A percentile compares a stretch with the other conserved stretches of the same genome.
Conservation (phyloP, 768 basidiomycete species). For the Phanerochaete sordida region DNA sequence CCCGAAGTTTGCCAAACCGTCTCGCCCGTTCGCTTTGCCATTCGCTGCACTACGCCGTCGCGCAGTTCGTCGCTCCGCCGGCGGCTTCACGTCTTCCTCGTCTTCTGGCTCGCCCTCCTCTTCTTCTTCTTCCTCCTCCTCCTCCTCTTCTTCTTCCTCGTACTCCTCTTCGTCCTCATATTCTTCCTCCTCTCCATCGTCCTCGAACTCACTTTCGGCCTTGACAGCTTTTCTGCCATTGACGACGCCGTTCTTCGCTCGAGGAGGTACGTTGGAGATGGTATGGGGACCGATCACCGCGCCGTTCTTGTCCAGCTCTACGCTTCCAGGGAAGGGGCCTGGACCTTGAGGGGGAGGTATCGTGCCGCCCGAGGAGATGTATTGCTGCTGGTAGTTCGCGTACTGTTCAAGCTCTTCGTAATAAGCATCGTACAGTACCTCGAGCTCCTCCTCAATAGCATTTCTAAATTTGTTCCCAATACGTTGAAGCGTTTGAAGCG, state of each 20-base stretch:
- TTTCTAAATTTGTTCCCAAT: slow-evolving; percentile 47
- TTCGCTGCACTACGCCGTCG: slow-evolving; percentile 32
- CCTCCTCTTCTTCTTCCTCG: slow-evolving; percentile 66
- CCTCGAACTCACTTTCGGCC: slow-evolving; percentile 63
- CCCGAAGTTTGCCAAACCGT: slow-evolving; percentile 78
- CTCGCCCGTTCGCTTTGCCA: slow-evolving; percentile 48
- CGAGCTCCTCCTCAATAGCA: slow-evolving; percentile 99
- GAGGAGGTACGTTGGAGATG: slow-evolving; percentile 20
- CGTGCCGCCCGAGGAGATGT: slow-evolving; percentile 85
- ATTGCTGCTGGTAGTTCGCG: slow-evolving; percentile 96
- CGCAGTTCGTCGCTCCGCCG: slow-evolving; percentile 20
- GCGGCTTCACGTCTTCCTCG: slow-evolving; percentile 26
- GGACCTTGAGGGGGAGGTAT: slow-evolving; percentile 92
- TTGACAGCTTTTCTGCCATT: slow-evolving; percentile 44
- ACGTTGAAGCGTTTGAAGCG: background rate
- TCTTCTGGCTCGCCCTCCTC: slow-evolving; percentile 47
- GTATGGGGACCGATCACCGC: slow-evolving; percentile 46
- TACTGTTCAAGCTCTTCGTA: slow-evolving; percentile 99
- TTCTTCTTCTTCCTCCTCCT: slow-evolving; percentile 66
- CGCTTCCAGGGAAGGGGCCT: slow-evolving; percentile 96
- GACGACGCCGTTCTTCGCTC: slow-evolving; percentile 28
- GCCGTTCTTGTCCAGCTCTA: slow-evolving; percentile 94
- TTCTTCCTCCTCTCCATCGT: slow-evolving; percentile 58
- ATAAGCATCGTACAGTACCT: slow-evolving; percentile 99
- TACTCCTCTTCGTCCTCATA: slow-evolving; percentile 55